Percentiles rank a stretch among this genome's conserved stretches.
Evolutionary conservation across 2,329 filamentous ascomycete genomes (phyloP).

Genomic region (Tricladium varicosporioides): DNA sequence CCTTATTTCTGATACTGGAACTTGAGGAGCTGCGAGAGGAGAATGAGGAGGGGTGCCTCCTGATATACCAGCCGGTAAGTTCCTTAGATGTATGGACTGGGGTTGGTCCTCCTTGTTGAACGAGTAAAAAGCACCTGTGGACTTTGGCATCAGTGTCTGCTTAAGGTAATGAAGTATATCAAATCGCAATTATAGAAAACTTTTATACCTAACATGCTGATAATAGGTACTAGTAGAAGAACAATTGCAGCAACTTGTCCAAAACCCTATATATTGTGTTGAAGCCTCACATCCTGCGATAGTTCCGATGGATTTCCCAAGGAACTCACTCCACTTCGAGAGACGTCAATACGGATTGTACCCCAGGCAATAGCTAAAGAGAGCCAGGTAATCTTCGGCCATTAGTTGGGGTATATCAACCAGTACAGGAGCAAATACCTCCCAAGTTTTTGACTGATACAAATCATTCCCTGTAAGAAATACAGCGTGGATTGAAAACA

Average conservation of each 20-base stretch:
- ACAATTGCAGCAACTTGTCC: not conserved
- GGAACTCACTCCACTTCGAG: not conserved
- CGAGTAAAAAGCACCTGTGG: too few relatives aligned
- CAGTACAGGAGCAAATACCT: not conserved
- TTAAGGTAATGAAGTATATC: too few relatives aligned
- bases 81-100: too few relatives aligned
- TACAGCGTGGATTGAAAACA: not conserved
- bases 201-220: not conserved
- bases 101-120: too few relatives aligned
- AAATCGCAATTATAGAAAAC: too few relatives aligned
- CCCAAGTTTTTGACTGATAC: not conserved
- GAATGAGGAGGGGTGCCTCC: too few relatives aligned
- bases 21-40: too few relatives aligned
- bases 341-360: not conserved
- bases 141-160: too few relatives aligned
- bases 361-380: not conserved
- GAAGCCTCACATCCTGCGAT: not conserved
- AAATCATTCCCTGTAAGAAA: not conserved
- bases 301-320: not conserved
- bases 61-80: too few relatives aligned
- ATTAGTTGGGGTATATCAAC: not conserved
- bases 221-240: conserved; percentile 1
- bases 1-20: too few relatives aligned
- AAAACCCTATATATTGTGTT: conserved; percentile 1
- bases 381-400: not conserved